These are phyloP conservation scores for Cyberlindnera maritima DNA, from an alignment of 805 yeast species.

Conservation along the genomic window DNA sequence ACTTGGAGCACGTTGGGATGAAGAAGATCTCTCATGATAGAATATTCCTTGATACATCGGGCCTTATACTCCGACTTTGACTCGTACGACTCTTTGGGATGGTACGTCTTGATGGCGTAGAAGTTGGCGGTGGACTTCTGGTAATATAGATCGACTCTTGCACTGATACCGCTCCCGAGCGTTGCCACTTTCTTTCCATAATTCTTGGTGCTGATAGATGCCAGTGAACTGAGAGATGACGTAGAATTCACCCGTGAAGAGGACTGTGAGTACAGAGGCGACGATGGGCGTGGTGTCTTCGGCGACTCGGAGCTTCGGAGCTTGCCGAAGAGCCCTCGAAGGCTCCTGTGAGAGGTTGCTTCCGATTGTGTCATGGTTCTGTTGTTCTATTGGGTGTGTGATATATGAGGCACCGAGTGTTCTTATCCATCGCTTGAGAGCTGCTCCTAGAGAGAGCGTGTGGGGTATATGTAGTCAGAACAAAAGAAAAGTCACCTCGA, in stretches of 20 bases:
- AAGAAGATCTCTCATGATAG: conserved; percentile 62
- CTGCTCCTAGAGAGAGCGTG: no score
- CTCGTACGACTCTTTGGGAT: conserved; percentile 47
- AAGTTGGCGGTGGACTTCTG: conserved; percentile 15
- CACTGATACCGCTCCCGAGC: conserved; percentile 34
- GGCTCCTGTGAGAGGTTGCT: neutral
- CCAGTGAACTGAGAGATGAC: neutral
- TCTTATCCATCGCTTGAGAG: no score
- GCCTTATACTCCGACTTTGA: conserved; percentile 60
- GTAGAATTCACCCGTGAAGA: conserved; percentile 2
- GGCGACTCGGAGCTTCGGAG: neutral
- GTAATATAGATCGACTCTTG: conserved; percentile 33
- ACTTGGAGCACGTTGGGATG: conserved; percentile 78
- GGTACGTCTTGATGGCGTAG: conserved; percentile 47
- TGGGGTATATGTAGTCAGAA: no score
- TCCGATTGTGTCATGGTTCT: neutral
- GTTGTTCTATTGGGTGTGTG: neutral
- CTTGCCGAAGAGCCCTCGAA: neutral
- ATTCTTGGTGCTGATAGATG: neutral
- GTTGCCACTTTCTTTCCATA: conserved; percentile 19
- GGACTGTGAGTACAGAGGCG: neutral
- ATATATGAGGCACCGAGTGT: no score
- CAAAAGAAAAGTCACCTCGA: no score
- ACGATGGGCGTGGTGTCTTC: neutral
- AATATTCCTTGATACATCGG: conserved; percentile 75